Percentiles rank a stretch among this genome's conserved stretches.
These are phyloP conservation scores for Fragosphaeria purpurea DNA, from an alignment of 2,329 filamentous ascomycete species.

Conservation along the genomic window DNA sequence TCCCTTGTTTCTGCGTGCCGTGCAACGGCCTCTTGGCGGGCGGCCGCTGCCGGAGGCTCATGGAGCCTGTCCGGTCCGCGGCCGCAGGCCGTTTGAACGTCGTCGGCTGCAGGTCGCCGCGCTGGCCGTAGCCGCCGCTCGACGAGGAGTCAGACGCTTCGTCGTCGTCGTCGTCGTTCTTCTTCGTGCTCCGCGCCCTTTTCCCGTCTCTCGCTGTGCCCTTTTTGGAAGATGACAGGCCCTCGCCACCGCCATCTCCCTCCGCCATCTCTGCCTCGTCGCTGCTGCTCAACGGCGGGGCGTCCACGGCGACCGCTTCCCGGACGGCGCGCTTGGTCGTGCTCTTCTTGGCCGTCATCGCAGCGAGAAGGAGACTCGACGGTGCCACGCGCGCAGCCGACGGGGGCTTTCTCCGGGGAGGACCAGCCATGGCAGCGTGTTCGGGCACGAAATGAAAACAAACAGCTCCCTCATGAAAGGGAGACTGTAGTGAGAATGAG, in stretches of 20 bases:
- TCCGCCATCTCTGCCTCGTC: neutral
- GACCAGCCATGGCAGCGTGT: too few relatives aligned
- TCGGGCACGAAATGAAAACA: too few relatives aligned
- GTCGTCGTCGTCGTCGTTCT: neutral
- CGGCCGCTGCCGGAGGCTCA: neutral
- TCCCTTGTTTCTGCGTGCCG: neutral
- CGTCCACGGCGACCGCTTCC: slow-evolving; percentile 8
- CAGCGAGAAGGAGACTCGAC: neutral
- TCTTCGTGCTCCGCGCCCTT: too few relatives aligned
- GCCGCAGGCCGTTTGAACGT: slow-evolving; percentile 1
- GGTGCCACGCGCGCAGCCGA: neutral
- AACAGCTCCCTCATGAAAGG: too few relatives aligned
- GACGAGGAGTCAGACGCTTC: slow-evolving; percentile 4
- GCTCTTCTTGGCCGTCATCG: neutral
- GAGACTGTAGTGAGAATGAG: too few relatives aligned
- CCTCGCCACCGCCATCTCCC: neutral
- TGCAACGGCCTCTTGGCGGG: neutral
- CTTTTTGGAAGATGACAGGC: too few relatives aligned
- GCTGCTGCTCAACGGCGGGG: slow-evolving; percentile 13
- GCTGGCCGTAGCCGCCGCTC: neutral
- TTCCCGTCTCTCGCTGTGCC: too few relatives aligned
- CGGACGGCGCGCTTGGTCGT: neutral
- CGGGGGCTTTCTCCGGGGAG: neutral
- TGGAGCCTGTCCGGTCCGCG: neutral
- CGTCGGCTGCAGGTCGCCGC: slow-evolving; percentile 7